phyloP scores from a whole-genome alignment of 1,139 yeast genomes.

The Magnusiomyces paraingens region DNA sequence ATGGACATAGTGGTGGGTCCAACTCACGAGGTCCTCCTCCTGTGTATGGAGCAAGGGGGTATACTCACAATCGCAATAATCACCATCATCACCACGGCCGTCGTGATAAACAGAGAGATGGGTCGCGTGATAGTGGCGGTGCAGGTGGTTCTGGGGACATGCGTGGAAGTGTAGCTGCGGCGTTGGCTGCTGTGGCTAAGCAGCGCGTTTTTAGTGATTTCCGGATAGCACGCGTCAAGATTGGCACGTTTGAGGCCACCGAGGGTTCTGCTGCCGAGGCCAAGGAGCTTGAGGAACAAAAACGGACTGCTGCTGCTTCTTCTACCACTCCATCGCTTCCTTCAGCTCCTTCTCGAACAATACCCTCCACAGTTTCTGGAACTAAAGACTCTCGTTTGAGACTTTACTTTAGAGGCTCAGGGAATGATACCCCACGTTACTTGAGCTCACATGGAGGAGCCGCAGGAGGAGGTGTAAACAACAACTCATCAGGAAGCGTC shows the following conservation, averaged over 20 bases:
- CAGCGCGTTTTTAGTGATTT: slow-evolving; percentile 21
- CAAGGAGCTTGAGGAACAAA: no score
- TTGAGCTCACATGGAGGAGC: slow-evolving; percentile 15
- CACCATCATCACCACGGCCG: not conserved
- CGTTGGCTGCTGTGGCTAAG: not conserved
- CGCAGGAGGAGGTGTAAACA: not conserved
- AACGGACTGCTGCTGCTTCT: no score
- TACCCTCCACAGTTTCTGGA: slow-evolving; percentile 8
- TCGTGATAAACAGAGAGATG: no score
- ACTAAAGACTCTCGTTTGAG: slow-evolving; percentile 19
- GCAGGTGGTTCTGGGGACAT: slow-evolving; percentile 24
- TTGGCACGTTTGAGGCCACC: slow-evolving; percentile 20
- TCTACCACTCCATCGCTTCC: not conserved
- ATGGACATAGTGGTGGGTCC: not conserved
- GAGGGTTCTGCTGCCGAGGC: slow-evolving; percentile 12
- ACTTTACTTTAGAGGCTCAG: slow-evolving; percentile 16
- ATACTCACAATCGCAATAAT: not conserved
- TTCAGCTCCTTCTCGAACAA: not conserved
- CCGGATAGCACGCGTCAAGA: slow-evolving; percentile 19
- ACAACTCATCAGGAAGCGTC: not conserved
- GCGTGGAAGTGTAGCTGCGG: not conserved
- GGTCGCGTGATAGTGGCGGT: slow-evolving; percentile 81
- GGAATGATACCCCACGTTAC: not conserved
- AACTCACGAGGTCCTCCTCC: not conserved
- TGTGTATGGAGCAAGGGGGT: not conserved